Percentiles rank a stretch among this genome's conserved stretches.
These are phyloP conservation scores for Kodamaea anthophila DNA, from an alignment of 1,139 yeast species.

Conservation along the genomic window DNA sequence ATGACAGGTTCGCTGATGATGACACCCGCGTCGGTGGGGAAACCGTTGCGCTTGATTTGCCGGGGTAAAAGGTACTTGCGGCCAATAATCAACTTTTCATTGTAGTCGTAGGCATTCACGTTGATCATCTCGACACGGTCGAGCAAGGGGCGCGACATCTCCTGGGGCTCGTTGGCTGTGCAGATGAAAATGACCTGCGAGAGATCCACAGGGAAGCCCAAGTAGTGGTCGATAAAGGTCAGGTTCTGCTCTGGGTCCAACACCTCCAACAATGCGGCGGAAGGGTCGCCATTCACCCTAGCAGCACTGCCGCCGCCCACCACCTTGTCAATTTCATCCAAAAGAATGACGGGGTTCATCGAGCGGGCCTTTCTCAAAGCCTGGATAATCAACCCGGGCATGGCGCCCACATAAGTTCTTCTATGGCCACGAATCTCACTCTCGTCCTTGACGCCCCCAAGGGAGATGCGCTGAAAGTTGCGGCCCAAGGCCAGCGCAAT, in stretches of 20 bases:
- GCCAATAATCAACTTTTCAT: constrained; percentile 75
- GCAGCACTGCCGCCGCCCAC: constrained; percentile 48
- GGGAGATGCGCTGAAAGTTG: constrained; percentile 74
- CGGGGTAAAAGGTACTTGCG: constrained; percentile 69
- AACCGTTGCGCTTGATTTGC: constrained; percentile 67
- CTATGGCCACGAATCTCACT: constrained; percentile 91
- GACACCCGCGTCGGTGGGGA: constrained; percentile 36
- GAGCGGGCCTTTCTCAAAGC: constrained; percentile 72
- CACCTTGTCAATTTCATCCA: constrained; percentile 88
- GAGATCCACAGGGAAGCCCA: constrained; percentile 83
- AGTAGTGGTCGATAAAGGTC: constrained; percentile 74
- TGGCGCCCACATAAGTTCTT: constrained; percentile 88
- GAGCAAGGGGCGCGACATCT: constrained; percentile 70
- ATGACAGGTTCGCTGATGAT: constrained; percentile 45
- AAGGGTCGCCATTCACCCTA: constrained; percentile 76
- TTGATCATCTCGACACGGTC: constrained; percentile 86
- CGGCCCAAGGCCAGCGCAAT: constrained; percentile 78
- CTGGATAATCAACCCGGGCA: constrained; percentile 84
- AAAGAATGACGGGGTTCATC: constrained; percentile 81
- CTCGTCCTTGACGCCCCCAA: constrained; percentile 88
- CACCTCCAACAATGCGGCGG: constrained; percentile 85
- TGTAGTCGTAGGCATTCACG: constrained; percentile 74
- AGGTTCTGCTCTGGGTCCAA: constrained; percentile 88
- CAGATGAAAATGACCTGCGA: constrained; percentile 82
- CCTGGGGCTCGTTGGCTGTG: constrained; percentile 80